Evolutionary conservation across 2,329 filamentous ascomycete species (phyloP), one percentile per base, ranked within the genome.

Genomic region (Botrytis aclada): DNA sequence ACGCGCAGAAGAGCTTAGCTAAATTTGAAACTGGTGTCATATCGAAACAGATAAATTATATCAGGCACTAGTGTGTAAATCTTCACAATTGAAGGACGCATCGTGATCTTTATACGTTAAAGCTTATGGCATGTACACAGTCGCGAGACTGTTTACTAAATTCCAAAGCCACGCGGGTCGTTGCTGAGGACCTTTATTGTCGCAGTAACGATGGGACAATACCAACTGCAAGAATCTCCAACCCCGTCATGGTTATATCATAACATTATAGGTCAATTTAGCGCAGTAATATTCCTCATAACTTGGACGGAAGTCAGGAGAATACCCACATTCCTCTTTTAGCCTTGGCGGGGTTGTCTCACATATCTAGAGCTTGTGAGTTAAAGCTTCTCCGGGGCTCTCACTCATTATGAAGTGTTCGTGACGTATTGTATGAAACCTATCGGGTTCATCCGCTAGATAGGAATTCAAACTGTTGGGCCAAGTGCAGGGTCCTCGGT

Each of bases 291-390:
- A n/a, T 32, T 29, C 51, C n/a, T 29, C 25, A 25, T 22, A 25
- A 32, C 9, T 32, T n/a, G 58, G 7, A 29, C 18, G 37, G 66
- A 69, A 25, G 66, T 58, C 66, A 58, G 51, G 66, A 58, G 51
- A 41, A 69, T 69, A 58, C 37, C 51, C 51, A 69, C 66, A 69
- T 69, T 58, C 66, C 47, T 54, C 29, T 39, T 39, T 54, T 0
- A 20, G 45, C 34, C 64, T 66, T 66, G 64, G 45, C 64, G 8
- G 14, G 14, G 14, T 29, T 54, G 25, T 66, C 32, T 51, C 45
- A 39, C 25, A 51, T 45, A n/a, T 51, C 14, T 18, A 37, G 5
- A 51, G 32, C 43, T 25, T 37, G 29, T 7, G 41, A 29, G 34
- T 2, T 2, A 32, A 25, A 32, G 4, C 22, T 51, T 66, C 25